Evolutionary conservation across 192 early-diverging fungal genomes (phyloP), one percentile per base, ranked within the genome.

Genomic region (Podila verticillata): DNA sequence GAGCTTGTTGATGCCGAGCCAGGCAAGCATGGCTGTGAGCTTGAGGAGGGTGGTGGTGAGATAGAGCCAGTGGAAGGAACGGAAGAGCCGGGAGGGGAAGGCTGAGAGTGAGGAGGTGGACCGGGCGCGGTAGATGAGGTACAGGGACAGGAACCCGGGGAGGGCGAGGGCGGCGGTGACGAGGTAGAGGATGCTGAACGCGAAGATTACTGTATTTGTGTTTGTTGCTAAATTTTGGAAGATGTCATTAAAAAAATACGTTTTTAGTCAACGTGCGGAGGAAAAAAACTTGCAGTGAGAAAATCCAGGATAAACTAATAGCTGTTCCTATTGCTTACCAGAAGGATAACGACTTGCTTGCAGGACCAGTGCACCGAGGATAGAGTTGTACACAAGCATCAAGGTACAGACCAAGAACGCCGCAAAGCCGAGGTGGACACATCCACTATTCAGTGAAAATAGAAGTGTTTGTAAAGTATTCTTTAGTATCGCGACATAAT

Each of bases 331-430:
- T n/a, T n/a, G n/a, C 24, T 74, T 75, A 69, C 74, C 62, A 17
- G 22, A 48, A 5, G 66, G 56, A 61, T 59, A 75, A 3, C 67
- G 74, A 9, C 74, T 75, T 10, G 74, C 74, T 59, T 75, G 66
- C 39, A 69, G 69, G 51, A 75, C 62, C 34, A 75, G 32, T n/a
- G 32, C 56, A 15, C 66, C 30, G 19, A 75, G 67, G 30, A 49
- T 31, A 36, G 60, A 61, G 35, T 69, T 69, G 62, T 69, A 69
- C 12, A 34, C 29, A 7, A 75, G 36, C 61, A 48, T 65, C 61
- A 75, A 35, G 15, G 48, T 31, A 20, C 62, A 75, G 51, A 47
- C 34, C 19, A 75, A 17, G 13, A 29, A 61, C 17, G 61, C 29
- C 17, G 68, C 49, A 0, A 64, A 22, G 0, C 61, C 74, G 7